Evolutionary conservation across 2,329 filamentous ascomycete genomes (phyloP).

Genomic region (Westerdykella sp.): DNA sequence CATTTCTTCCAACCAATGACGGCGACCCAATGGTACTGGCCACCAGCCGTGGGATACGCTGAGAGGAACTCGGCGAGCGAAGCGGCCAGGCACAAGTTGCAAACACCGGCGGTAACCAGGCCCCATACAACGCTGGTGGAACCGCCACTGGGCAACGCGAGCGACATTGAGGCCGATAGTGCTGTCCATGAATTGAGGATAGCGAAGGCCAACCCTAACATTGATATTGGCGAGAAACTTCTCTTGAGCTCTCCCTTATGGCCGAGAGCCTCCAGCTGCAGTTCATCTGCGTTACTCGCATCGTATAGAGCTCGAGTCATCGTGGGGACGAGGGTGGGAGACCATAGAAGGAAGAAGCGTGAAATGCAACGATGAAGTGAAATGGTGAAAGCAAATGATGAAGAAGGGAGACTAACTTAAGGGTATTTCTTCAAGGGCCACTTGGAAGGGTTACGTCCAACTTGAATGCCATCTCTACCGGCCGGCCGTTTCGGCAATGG

Average conservation of each 20-base stretch:
- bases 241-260: conserved; percentile 54
- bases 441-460: too few species aligned
- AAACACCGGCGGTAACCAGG: conserved; percentile 49
- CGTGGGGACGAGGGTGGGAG: too few species aligned
- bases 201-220: conserved; percentile 58
- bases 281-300: conserved; percentile 26
- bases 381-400: too few species aligned
- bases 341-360: too few species aligned
- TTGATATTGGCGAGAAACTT: conserved; percentile 53
- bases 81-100: conserved; percentile 63
- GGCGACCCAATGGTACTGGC: conserved; percentile 63
- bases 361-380: too few species aligned
- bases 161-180: conserved; percentile 51
- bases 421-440: too few species aligned
- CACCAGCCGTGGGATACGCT: conserved; percentile 50
- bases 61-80: conserved; percentile 67
- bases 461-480: too few species aligned
- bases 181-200: conserved; percentile 61
- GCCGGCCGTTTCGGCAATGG: too few species aligned
- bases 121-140: conserved; percentile 69
- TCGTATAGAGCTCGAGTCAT: conserved; percentile 14
- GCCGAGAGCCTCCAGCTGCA: conserved; percentile 42
- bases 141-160: conserved; percentile 65
- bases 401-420: too few species aligned
- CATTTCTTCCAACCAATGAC: conserved; percentile 55